Conservation (phyloP, 2,329 filamentous ascomycete genomes). For the Fusarium anguioides region DNA sequence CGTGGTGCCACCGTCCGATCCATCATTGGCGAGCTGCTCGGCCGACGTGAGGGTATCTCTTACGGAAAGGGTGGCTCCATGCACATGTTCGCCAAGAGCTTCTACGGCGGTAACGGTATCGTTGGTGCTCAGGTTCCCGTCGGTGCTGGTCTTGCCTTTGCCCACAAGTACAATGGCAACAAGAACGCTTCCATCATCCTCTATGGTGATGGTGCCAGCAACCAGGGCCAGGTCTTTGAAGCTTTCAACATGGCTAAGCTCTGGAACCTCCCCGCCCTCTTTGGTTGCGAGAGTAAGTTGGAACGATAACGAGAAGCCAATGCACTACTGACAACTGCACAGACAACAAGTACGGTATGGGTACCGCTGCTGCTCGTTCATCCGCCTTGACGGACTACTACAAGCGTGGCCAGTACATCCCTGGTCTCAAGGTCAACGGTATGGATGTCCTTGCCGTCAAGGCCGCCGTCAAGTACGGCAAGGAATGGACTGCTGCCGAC, state of each 20-base stretch:
- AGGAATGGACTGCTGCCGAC: conserved; percentile 83
- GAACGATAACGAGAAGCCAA: background rate
- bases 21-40: conserved; percentile 95
- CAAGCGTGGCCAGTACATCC: conserved; percentile 99
- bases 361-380: conserved; percentile 92
- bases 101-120: conserved; percentile 99
- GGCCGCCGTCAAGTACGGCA: conserved; percentile 93
- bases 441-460: conserved; percentile 99
- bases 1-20: conserved; percentile 89
- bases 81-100: conserved; percentile 99
- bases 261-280: conserved; percentile 95
- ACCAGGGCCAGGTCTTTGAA: conserved; percentile 99
- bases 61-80: conserved; percentile 99
- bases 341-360: conserved; percentile 99
- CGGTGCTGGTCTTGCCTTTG: conserved; percentile 95
- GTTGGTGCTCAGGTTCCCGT: conserved; percentile 98
- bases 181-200: conserved; percentile 89
- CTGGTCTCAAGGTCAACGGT: conserved; percentile 98
- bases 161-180: conserved; percentile 91
- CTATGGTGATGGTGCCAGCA: conserved; percentile 98
- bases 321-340: conserved; percentile 17
- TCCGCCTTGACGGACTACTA: conserved; percentile 99
- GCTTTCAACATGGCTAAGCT: conserved; percentile 99
- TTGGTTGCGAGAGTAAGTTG: conserved; percentile 94
- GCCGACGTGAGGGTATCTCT: conserved; percentile 94